Evolutionary conservation across 1,284 basidiomycete genomes (phyloP).

Genomic region (Papiliotrema terrestris): DNA sequence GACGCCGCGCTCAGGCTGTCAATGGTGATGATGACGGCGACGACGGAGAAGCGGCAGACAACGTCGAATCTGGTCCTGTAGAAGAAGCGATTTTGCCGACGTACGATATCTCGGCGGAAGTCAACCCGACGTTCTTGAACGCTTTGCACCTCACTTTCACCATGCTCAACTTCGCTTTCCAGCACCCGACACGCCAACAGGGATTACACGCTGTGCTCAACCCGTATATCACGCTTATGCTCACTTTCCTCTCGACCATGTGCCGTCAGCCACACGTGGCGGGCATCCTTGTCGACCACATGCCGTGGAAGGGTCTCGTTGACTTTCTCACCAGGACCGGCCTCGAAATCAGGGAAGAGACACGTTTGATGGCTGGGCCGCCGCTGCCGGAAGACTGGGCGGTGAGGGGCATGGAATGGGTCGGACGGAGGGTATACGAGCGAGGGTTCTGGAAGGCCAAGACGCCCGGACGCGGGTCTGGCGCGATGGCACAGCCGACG

Average conservation of each 20-base stretch:
- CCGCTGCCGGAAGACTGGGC: conserved; percentile 94
- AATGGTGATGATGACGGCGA: conserved; percentile 56
- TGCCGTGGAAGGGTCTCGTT: conserved; percentile 81
- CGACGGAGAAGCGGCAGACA: conserved; percentile 32
- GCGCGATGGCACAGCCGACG: conserved; percentile 54
- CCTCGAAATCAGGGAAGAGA: conserved; percentile 58
- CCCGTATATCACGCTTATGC: conserved; percentile 78
- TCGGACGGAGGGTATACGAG: conserved; percentile 79
- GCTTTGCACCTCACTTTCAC: conserved; percentile 76
- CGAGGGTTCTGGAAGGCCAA: conserved; percentile 78
- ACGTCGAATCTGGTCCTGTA: conserved; percentile 13
- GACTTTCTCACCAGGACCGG: conserved; percentile 56
- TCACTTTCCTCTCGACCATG: conserved; percentile 82
- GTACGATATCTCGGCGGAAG: conserved; percentile 16
- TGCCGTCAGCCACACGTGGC: conserved; percentile 63
- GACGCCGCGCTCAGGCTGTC: conserved; percentile 46
- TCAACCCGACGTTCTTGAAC: conserved; percentile 63
- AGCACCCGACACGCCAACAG: conserved; percentile 59
- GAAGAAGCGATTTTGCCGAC: neutral
- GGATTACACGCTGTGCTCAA: conserved; percentile 64
- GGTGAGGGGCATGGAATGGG: conserved; percentile 92
- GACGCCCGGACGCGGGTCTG: conserved; percentile 38
- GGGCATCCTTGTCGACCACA: conserved; percentile 62
- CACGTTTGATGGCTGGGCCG: conserved; percentile 52
- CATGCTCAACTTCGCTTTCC: conserved; percentile 70